phyloP scores from a whole-genome alignment of 2,329 filamentous ascomycete species.

The Calonectria fujianensis region DNA sequence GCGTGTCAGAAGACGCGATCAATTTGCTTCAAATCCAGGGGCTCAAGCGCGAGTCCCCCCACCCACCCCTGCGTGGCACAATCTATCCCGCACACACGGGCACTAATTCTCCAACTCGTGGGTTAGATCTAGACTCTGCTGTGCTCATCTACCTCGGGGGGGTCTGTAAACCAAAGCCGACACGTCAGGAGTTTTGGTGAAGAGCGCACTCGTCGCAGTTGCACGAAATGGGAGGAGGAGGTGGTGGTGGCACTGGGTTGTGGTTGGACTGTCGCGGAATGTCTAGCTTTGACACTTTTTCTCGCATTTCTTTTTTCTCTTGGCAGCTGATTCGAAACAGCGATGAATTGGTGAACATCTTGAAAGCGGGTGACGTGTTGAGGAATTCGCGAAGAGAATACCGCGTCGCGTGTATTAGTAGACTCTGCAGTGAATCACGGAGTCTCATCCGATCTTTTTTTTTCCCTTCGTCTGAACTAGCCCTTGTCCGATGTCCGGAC shows the following conservation, averaged over 20 bases:
- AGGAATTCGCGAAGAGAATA: background rate
- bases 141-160: constrained; percentile 8
- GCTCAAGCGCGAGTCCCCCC: background rate
- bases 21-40: background rate
- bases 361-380: background rate
- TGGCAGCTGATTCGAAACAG: background rate
- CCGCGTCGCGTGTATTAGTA: background rate
- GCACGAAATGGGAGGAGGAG: background rate
- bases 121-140: constrained; percentile 2
- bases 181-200: constrained; percentile 8
- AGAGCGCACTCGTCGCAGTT: background rate
- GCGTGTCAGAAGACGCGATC: background rate
- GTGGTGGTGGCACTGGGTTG: background rate
- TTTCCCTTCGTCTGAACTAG: background rate
- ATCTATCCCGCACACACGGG: constrained; percentile 6
- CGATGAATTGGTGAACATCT: background rate
- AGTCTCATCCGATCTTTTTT: background rate
- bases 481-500: constrained; percentile 8
- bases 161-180: constrained; percentile 1
- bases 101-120: constrained; percentile 17
- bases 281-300: constrained; percentile 1
- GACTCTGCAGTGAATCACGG: background rate
- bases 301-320: background rate
- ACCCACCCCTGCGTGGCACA: background rate
- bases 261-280: constrained; percentile 15